Evolutionary conservation across 305 asterid species (phyloP).

Genomic region (Nicotiana rustica): DNA sequence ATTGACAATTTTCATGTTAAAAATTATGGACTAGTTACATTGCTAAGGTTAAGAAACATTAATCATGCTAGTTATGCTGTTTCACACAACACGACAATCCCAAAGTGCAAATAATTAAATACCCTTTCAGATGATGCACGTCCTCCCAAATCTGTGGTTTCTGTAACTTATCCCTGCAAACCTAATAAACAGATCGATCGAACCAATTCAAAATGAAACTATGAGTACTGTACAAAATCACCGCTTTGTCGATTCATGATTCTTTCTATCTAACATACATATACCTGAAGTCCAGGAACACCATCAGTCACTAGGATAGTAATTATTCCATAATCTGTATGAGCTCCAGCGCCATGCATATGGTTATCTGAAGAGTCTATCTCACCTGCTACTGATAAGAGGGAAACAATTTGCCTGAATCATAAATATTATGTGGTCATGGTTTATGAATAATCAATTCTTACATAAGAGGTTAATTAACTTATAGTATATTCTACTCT

Average conservation of each 20-base stretch:
- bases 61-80: no score
- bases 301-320: slow-evolving; percentile 66
- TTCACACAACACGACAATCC: background rate
- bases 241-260: no score
- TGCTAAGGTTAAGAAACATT: no score
- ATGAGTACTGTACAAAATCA: background rate
- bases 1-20: background rate
- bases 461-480: no score
- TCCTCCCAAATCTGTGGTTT: slow-evolving; percentile 63
- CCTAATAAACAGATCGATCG: slow-evolving; percentile 43
- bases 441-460: no score
- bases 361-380: slow-evolving; percentile 44
- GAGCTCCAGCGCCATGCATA: slow-evolving; percentile 66
- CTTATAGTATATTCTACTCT: no score
- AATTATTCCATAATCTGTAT: slow-evolving; percentile 75
- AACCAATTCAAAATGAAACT: background rate
- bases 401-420: no score
- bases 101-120: background rate
- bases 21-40: no score
- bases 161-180: slow-evolving; percentile 57
- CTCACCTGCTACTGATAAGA: slow-evolving; percentile 45
- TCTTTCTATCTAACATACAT: background rate
- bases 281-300: slow-evolving; percentile 58
- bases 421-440: no score
- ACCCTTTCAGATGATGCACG: slow-evolving; percentile 59